Percentiles rank a stretch among this genome's conserved stretches.
Conservation (phyloP, 148 eudicot species). For the Rhododendron ovatum region DNA sequence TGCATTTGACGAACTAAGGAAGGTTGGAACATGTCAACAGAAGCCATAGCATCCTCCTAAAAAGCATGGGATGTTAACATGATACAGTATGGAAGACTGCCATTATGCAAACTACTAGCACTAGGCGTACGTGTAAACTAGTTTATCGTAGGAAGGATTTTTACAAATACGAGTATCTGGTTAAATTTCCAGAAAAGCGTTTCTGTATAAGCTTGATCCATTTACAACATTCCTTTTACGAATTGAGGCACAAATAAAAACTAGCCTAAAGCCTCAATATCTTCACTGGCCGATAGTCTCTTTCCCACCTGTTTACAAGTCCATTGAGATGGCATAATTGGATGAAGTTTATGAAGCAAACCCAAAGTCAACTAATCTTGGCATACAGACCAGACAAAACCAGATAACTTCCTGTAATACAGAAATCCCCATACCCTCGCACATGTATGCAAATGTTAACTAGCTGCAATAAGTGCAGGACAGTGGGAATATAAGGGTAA, state of each 20-base stretch:
- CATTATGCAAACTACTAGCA: constrained; percentile 1
- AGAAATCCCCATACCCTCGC: neutral
- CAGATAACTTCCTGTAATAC: neutral
- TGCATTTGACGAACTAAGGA: constrained; percentile 50
- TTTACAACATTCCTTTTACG: neutral
- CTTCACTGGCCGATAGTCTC: neutral
- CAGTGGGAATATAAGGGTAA: neutral
- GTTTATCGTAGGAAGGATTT: constrained; percentile 4
- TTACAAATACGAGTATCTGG: neutral
- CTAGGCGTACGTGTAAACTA: constrained; percentile 10
- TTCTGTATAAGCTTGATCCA: neutral
- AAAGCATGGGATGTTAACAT: neutral
- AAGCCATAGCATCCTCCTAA: constrained; percentile 14
- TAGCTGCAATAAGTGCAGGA: neutral
- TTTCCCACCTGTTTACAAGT: neutral
- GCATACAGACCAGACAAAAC: neutral
- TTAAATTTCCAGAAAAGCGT: neutral
- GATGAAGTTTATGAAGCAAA: neutral
- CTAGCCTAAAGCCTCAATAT: neutral
- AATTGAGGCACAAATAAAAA: neutral
- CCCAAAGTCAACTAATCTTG: neutral
- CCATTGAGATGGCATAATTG: neutral
- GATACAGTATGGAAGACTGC: neutral
- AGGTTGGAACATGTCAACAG: constrained; percentile 14
- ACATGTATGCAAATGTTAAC: no score